Evolutionary conservation across 352 stramenopile species (phyloP).

Genomic region (Halophytophthora batemanensis): DNA sequence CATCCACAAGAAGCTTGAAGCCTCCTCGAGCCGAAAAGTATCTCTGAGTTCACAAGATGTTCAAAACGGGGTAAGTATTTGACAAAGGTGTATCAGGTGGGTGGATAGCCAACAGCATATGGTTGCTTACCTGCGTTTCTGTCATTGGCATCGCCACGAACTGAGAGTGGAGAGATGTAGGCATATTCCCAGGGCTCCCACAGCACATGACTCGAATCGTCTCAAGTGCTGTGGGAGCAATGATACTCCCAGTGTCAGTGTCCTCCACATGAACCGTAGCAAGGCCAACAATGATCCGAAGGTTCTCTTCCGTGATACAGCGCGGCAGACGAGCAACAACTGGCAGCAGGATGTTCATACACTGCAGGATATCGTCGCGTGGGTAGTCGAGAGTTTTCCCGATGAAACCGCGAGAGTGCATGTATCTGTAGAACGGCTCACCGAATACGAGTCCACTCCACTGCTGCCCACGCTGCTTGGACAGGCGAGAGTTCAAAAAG

Average conservation of each 20-base stretch:
- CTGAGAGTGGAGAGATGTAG: background rate
- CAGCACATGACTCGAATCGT: conserved; percentile 7
- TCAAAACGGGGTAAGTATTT: background rate
- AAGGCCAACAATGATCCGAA: conserved; percentile 9
- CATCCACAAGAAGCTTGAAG: conserved; percentile 6
- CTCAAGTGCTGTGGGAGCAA: conserved; percentile 1
- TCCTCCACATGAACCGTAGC: background rate
- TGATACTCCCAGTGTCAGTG: background rate
- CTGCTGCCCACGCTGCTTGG: background rate
- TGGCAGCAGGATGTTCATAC: conserved; percentile 6
- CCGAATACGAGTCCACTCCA: conserved; percentile 10
- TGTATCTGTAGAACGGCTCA: conserved; percentile 4
- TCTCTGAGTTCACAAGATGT: conserved; percentile 3
- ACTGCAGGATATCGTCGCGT: conserved; percentile 7
- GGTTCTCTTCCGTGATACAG: conserved; percentile 15
- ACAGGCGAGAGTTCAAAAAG: conserved; percentile 13
- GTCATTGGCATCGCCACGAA: conserved; percentile 11
- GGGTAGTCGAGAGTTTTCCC: background rate
- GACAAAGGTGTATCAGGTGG: too few species aligned
- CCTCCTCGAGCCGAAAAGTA: conserved; percentile 6
- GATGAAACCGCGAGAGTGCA: background rate
- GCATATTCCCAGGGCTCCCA: conserved; percentile 9
- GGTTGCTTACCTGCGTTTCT: conserved; percentile 10
- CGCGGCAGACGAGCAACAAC: conserved; percentile 6
- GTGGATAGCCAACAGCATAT: background rate